Base-by-base conservation (phyloP, 208 protist species). In the Angomonas ambiguus region DNA sequence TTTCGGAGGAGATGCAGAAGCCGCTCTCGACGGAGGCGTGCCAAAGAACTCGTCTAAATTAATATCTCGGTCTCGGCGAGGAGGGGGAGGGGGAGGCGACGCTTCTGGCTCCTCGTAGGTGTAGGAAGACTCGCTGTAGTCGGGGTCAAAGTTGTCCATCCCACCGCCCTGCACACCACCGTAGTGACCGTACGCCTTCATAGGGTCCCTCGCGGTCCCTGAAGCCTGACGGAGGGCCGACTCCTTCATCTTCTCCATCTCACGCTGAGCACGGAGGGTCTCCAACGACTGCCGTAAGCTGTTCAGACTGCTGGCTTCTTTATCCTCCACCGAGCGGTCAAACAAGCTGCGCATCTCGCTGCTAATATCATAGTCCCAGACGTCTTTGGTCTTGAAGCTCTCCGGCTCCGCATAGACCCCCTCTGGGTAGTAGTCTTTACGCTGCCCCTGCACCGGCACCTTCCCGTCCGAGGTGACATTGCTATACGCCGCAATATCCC, bases 231-330 rank as follows among this genome's bases (percentile, higher is more conserved):
- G 87, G 74, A 93, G 76, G 35, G 79, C 82, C 2, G 78, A 82
- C 65, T 93, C 86, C 77, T 92, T 93, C 90, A 93, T 93, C 48
- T 84, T 88, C 48, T 91, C 83, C 79, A 87, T 92, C 22, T 77
- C 80, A 0, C 85, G 78, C 72, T 87, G 81, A 22, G 83, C 80
- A 18, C 82, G 79, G 24, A 93, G 91, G 70, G 90, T 93, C 71
- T 96, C 87, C 20, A 96, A 71, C 18, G 86, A 91, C 76, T 92
- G 79, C 62, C 89, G 83, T 80, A 93, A 81, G 80, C 81, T 85
- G 74, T 92, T 91, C 22, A 95, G 71, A 56, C 76, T 90, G 58
- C 83, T 67, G 6, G 79, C 83, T 51, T 95, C 87, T 71, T 93
- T 86, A 61, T 80, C 76, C 61, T 90, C 85, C 0, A 88, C 79